Conservation (phyloP, 2,329 filamentous ascomycete species). For the Scedosporium apiospermum region DNA sequence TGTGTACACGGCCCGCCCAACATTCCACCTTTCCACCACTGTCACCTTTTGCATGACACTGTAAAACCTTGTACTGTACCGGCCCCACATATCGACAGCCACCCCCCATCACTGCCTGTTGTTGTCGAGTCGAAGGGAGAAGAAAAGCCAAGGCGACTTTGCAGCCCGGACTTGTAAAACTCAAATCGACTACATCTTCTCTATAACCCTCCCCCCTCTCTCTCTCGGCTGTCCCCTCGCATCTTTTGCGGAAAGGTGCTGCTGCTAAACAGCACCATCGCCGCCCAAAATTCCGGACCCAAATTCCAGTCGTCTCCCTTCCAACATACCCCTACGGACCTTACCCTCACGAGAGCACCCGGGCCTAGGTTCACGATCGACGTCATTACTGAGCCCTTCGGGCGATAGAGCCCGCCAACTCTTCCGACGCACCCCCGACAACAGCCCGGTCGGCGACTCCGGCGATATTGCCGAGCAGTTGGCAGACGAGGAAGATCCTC, state of each 20-base stretch:
- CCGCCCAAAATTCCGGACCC: constrained; percentile 78
- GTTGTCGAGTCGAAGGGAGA: background rate
- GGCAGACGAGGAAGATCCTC: constrained; percentile 71
- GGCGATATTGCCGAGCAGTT: constrained; percentile 91
- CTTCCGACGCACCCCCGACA: constrained; percentile 42
- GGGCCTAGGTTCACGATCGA: constrained; percentile 4
- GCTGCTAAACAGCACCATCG: constrained; percentile 66
- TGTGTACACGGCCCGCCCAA: no score
- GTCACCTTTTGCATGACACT: background rate
- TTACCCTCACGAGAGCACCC: constrained; percentile 33
- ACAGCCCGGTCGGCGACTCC: constrained; percentile 77
- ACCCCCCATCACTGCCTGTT: background rate
- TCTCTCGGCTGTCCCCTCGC: constrained; percentile 4
- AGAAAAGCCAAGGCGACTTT: background rate
- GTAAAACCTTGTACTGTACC: background rate
- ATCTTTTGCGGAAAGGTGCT: constrained; percentile 53
- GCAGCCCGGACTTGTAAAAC: background rate
- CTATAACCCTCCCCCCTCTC: background rate
- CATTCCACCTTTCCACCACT: background rate
- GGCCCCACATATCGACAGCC: background rate
- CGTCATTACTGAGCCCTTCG: constrained; percentile 8
- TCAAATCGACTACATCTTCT: background rate
- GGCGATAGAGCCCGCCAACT: constrained; percentile 20
- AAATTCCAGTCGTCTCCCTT: constrained; percentile 58
- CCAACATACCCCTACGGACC: constrained; percentile 81